Percentiles rank a stretch among this genome's conserved stretches.
phyloP scores from a whole-genome alignment of 148 eudicot species.

The Amaranthus hypochondriacus region DNA sequence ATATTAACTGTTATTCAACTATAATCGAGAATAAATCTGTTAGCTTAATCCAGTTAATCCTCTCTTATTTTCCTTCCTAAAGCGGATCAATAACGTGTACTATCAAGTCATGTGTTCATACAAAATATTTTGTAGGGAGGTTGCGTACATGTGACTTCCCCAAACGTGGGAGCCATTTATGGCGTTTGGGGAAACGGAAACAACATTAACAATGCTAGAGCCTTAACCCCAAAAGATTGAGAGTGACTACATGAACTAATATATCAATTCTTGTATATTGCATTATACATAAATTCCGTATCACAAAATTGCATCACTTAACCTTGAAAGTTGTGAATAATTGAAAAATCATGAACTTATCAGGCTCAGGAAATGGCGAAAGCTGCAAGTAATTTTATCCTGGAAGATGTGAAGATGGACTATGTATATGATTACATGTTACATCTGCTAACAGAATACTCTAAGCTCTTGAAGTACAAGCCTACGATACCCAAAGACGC shows the following conservation, averaged over 20 bases:
- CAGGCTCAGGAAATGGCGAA: conserved; percentile 73
- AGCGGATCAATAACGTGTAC: no score
- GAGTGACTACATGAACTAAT: no score
- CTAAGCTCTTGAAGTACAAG: conserved; percentile 66
- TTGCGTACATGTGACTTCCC: no score
- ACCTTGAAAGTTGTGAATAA: neutral
- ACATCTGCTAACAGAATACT: conserved; percentile 63
- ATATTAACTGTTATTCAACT: no score
- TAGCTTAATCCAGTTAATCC: neutral
- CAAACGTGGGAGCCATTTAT: no score
- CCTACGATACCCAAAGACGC: conserved; percentile 51
- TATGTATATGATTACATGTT: conserved; percentile 83
- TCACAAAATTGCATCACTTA: neutral
- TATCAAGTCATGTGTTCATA: no score
- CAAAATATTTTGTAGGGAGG: no score
- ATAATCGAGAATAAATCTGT: neutral
- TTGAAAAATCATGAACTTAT: neutral
- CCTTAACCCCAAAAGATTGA: no score
- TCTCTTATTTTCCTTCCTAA: neutral
- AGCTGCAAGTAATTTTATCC: conserved; percentile 53
- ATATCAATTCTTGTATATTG: neutral
- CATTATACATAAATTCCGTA: neutral
- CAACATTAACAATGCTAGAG: no score
- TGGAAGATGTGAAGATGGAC: conserved; percentile 60
- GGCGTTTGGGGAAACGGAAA: no score